Base-by-base conservation (phyloP, 2,329 filamentous ascomycete genomes). In the Juglanconis sp. region DNA sequence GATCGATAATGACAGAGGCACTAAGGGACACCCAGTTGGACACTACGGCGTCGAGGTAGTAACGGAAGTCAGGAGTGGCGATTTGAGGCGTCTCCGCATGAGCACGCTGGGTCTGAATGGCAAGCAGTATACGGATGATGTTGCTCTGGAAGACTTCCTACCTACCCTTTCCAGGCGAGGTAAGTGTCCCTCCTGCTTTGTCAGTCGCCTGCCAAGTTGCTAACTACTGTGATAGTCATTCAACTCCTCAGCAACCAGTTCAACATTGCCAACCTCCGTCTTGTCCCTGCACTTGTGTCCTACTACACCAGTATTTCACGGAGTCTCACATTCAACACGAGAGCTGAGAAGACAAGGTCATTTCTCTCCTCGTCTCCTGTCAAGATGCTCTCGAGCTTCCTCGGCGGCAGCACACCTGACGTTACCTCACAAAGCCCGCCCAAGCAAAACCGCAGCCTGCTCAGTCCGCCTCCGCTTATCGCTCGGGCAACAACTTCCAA, bases 281-380 rank as follows among this genome's bases (percentile, higher is more conserved):
- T 93, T 44, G 83, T 88, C 0, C 82, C 87, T 3, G 84, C 89
- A 0, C 78, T 96, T 63, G 82, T 96, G 3, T 87, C 87, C 10
- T 91, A 90, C 65, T 90, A 96, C 69, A 87, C 87, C 50, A 92
- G 92, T 63, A 85, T 91, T 2, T 79, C 96, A 34, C 87, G 88
- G 38, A 86, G 87, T 4, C 76, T 96, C 31, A 83, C 82, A 51
- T 79, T 90, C 46, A 79, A 84, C 24, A 15, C 47, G 36, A 83
- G 87, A 46, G 80, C 83, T 0, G 85, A 87, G 68, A 89, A 85
- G 71, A 83, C 85, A 10, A 83, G 83, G 57, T 87, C 86, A 0
- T 90, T 91, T 69, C 82, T 94, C 9, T 87, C 87, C 4, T 85
- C 88, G n/a, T 97, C 93, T 1, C 93, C 94, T 0, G 91, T 96